Evolutionary conservation across 164 flowering plant genomes (phyloP).

Genomic region (Magnolia kwangsiensis): DNA sequence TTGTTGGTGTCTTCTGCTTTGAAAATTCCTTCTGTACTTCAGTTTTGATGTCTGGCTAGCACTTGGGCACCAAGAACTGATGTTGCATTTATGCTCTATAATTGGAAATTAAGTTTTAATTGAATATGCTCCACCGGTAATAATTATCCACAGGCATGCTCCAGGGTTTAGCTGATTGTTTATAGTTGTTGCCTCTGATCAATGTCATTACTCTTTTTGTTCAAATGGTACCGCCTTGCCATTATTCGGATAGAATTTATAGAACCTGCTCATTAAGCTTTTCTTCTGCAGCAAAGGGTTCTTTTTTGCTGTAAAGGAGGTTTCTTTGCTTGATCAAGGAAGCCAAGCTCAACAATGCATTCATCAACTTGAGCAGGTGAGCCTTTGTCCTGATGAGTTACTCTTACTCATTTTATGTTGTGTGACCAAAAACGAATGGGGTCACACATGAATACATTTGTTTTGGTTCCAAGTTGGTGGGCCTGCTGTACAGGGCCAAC

Average conservation of each 20-base stretch:
- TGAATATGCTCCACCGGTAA: too few species aligned
- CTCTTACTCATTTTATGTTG: neutral
- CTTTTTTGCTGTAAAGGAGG: conserved; percentile 91
- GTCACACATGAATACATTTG: neutral
- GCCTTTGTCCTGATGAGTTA: neutral
- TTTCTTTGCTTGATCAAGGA: conserved; percentile 86
- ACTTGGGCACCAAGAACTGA: too few species aligned
- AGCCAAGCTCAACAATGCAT: conserved; percentile 63
- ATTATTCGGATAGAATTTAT: neutral
- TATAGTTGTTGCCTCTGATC: neutral
- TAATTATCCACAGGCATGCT: too few species aligned
- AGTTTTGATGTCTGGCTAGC: too few species aligned
- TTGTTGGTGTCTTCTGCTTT: too few species aligned
- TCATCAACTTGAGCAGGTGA: conserved; percentile 83
- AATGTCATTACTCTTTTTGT: neutral
- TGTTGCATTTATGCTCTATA: too few species aligned
- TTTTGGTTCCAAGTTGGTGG: neutral
- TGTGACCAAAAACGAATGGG: neutral
- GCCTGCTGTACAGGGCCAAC: neutral
- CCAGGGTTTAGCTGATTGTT: too few species aligned
- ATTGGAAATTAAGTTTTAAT: too few species aligned
- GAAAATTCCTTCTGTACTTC: too few species aligned
- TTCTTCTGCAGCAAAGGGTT: conserved; percentile 61
- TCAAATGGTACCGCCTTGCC: neutral
- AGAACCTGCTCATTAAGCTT: conserved; percentile 3